Conservation (phyloP, 1,139 yeast species). For the Protomyces gravidus region DNA sequence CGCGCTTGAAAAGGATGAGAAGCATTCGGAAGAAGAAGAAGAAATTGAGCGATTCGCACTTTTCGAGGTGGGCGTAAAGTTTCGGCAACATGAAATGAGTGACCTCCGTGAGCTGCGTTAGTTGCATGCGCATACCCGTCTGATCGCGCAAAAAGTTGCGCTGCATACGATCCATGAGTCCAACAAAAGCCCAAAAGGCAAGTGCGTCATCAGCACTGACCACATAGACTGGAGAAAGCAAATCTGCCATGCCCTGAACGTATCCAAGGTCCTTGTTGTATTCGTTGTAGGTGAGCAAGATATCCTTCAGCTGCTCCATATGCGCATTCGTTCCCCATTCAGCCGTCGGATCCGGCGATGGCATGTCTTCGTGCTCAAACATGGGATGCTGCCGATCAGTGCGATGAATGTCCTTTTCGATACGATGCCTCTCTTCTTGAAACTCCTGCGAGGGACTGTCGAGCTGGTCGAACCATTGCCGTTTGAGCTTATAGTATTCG, state of each 20-base stretch:
- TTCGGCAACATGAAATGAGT: constrained; percentile 86
- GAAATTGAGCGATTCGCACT: constrained; percentile 82
- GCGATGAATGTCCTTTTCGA: constrained; percentile 88
- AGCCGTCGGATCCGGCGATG: constrained; percentile 51
- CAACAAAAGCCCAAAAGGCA: constrained; percentile 82
- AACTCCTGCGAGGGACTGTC: constrained; percentile 57
- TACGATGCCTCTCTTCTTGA: constrained; percentile 85
- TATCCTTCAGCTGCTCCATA: constrained; percentile 65
- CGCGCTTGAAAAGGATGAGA: constrained; percentile 92
- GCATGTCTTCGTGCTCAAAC: constrained; percentile 54
- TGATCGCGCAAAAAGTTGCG: constrained; percentile 87
- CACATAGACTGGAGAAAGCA: constrained; percentile 79
- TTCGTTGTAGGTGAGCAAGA: constrained; percentile 80
- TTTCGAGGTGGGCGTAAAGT: constrained; percentile 72
- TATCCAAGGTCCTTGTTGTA: constrained; percentile 80
- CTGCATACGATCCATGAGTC: constrained; percentile 88
- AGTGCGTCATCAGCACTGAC: constrained; percentile 71
- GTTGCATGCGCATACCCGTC: constrained; percentile 85
- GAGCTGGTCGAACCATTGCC: constrained; percentile 64
- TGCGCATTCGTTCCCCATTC: constrained; percentile 35
- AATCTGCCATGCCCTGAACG: constrained; percentile 97
- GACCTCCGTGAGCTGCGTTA: constrained; percentile 73
- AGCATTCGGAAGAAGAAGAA: constrained; percentile 94
- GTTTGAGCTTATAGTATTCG: constrained; percentile 63
- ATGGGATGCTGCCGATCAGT: constrained; percentile 76